These are phyloP conservation scores for Fusarium agapanthi DNA, from an alignment of 2,329 filamentous ascomycete species.

Conservation along the genomic window DNA sequence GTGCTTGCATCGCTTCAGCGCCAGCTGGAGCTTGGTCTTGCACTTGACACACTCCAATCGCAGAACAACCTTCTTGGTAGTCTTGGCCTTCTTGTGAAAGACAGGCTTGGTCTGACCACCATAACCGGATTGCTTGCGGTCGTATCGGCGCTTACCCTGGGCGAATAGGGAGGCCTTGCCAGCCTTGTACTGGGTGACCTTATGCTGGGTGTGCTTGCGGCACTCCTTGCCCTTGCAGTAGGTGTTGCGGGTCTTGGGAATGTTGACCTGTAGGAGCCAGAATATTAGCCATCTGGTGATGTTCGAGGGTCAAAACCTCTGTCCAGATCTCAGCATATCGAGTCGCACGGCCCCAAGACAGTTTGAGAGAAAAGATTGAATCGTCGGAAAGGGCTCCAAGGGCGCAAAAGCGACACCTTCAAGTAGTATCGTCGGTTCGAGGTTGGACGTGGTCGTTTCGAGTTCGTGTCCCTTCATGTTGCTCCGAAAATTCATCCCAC, in stretches of 20 bases:
- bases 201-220: conserved; percentile 90
- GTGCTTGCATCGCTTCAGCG: conserved; percentile 99
- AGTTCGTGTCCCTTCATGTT: conserved; percentile 28
- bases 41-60: conserved; percentile 96
- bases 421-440: conserved; percentile 29
- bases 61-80: conserved; percentile 99
- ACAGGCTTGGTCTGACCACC: conserved; percentile 99
- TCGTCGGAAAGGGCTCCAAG: conserved; percentile 1
- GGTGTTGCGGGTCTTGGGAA: conserved; percentile 96
- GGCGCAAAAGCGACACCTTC: not conserved
- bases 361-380: conserved; percentile 19
- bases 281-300: conserved; percentile 44
- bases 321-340: conserved; percentile 11
- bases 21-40: conserved; percentile 98
- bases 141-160: conserved; percentile 99
- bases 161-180: conserved; percentile 96
- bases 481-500: conserved; percentile 41
- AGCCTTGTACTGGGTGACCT: conserved; percentile 97
- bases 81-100: conserved; percentile 99
- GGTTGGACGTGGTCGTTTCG: conserved; percentile 23
- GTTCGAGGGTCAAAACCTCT: conserved; percentile 15
- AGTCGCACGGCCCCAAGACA: conserved; percentile 32
- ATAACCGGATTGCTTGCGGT: conserved; percentile 98
- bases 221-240: conserved; percentile 98
- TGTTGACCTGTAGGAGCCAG: conserved; percentile 78